Conservation (phyloP, 208 protist genomes). For the Tritrichomonas foetus region DNA sequence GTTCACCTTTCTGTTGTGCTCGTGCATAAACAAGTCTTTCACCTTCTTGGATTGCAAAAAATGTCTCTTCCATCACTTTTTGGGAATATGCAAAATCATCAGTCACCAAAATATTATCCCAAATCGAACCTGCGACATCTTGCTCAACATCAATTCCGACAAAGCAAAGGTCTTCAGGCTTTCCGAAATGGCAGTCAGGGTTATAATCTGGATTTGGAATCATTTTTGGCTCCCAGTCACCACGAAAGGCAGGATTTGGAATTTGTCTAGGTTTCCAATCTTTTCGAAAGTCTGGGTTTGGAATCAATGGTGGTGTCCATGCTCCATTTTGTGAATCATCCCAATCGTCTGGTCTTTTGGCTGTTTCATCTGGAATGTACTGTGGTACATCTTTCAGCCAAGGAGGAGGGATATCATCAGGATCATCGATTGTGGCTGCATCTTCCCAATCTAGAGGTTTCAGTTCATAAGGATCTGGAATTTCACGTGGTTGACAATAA, state of each 20-base stretch:
- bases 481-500: neutral
- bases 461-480: constrained; percentile 51
- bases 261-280: constrained; percentile 52
- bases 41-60: neutral
- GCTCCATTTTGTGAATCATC: constrained; percentile 55
- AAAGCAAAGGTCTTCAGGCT: neutral
- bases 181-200: neutral
- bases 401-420: constrained; percentile 53
- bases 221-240: constrained; percentile 50
- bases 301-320: constrained; percentile 51
- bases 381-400: constrained; percentile 50
- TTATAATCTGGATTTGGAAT: constrained; percentile 56
- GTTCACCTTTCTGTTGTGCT: neutral
- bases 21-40: neutral
- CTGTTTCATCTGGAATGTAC: constrained; percentile 48
- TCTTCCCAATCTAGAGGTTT: constrained; percentile 63
- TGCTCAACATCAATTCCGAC: constrained; percentile 24
- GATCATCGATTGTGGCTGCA: constrained; percentile 57
- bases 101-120: constrained; percentile 36
- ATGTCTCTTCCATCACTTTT: neutral
- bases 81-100: neutral
- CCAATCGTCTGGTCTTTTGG: constrained; percentile 55
- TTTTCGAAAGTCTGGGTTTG: constrained; percentile 54
- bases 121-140: neutral
- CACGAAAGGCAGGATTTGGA: constrained; percentile 57